Evolutionary conservation across 2,329 filamentous ascomycete genomes (phyloP), one percentile per base, ranked within the genome.

Genomic region (Colletotrichum sp.): DNA sequence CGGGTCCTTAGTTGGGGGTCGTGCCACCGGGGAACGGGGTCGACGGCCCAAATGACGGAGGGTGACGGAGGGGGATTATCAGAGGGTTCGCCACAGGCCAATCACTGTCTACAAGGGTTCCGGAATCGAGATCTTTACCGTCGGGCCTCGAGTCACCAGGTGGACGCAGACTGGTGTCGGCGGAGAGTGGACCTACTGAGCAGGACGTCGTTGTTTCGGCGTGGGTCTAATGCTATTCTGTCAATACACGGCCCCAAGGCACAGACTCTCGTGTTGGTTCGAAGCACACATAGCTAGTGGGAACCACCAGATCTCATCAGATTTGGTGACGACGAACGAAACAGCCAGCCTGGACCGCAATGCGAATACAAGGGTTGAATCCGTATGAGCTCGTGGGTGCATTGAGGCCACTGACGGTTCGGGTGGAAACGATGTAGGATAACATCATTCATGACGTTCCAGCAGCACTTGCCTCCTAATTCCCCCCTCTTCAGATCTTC

Each of bases 371-470:
- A 44, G 55, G 66, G 55, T n/a, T 52, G 44, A 52, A 21, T 52
- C 10, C n/a, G n/a, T 21, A 21, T 10, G 44, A 12, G 52, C 8
- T 52, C 21, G 15, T 21, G 30, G 21, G n/a, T 15, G 59, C 26
- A 21, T 18, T 28, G 57, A 69, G 64, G 44, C 36, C 24, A 26
- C 36, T 59, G 57, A 44, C 44, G 69, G 6, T 24, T 21, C 39
- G 24, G 24, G 36, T 18, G 24, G 34, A 13, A 26, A 24, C n/a
- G 16, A 26, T 59, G 34, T 49, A 16, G 34, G 12, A 62, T 65
- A 52, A 32, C 64, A 73, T 76, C 74, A 73, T 69, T 55, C 64
- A 74, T 74, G 74, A 76, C 74, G 74, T 69, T 63, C 21, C 28
- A 57, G 55, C n/a, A 34, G n/a, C 44, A 44, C 44, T 12, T 32